Percentiles rank a stretch among this genome's conserved stretches.
phyloP scores from a whole-genome alignment of 148 eudicot genomes.

The Silene uniflora region DNA sequence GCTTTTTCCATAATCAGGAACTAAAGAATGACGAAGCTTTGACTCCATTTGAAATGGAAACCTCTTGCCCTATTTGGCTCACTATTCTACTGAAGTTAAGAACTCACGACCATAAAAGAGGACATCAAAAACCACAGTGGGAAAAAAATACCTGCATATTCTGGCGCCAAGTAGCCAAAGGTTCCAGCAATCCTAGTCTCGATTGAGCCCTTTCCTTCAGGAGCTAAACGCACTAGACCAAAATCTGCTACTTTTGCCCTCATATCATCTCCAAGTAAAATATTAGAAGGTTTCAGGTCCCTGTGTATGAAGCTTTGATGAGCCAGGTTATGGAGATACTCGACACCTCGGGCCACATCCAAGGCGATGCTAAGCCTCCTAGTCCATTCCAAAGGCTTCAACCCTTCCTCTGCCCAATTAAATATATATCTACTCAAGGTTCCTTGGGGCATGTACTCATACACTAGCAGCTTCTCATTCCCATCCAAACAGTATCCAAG shows the following conservation, averaged over 20 bases:
- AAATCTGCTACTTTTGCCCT: slow-evolving; percentile 93
- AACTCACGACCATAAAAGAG: neutral
- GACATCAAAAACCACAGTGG: neutral
- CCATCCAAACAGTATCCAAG: slow-evolving; percentile 93
- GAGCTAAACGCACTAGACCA: slow-evolving; percentile 91
- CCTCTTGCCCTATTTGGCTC: too few species aligned
- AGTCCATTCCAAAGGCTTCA: slow-evolving; percentile 81
- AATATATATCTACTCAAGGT: slow-evolving; percentile 79
- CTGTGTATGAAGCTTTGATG: slow-evolving; percentile 92
- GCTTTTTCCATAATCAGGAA: too few species aligned
- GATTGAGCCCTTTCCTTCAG: slow-evolving; percentile 84
- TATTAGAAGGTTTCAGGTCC: slow-evolving; percentile 84
- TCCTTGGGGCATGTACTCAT: slow-evolving; percentile 95
- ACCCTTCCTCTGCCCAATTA: slow-evolving; percentile 71
- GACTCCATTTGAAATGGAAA: too few species aligned
- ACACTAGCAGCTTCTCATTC: slow-evolving; percentile 78
- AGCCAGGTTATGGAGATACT: slow-evolving; percentile 78
- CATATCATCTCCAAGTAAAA: slow-evolving; percentile 95
- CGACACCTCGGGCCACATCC: slow-evolving; percentile 93
- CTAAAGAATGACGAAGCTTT: too few species aligned
- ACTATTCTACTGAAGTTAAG: neutral
- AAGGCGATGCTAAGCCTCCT: slow-evolving; percentile 65
- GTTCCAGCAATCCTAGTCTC: slow-evolving; percentile 95
- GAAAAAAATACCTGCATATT: slow-evolving; percentile 74
- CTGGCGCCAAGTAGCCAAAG: slow-evolving; percentile 90